phyloP scores from a whole-genome alignment of 129 eudicot species.

The Artemisia argyi region DNA sequence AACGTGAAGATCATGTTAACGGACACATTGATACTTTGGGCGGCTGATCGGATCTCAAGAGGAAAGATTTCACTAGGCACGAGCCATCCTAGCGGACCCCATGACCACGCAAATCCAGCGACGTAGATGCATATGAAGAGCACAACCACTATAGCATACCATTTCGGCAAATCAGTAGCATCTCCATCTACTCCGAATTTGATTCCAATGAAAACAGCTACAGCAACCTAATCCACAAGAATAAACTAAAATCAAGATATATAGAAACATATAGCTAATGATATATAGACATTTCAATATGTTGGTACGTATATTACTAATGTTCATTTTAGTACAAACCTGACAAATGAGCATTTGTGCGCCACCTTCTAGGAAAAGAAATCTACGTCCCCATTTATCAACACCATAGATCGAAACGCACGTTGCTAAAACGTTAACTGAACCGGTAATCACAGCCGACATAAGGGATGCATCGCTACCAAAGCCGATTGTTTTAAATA shows the following conservation, averaged over 20 bases:
- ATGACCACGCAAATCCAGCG: slow-evolving; percentile 92
- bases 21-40: slow-evolving; percentile 82
- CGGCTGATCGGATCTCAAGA: slow-evolving; percentile 83
- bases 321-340: slow-evolving; percentile 38
- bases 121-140: slow-evolving; percentile 81
- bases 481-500: slow-evolving; percentile 85
- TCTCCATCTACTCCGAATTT: slow-evolving; percentile 79
- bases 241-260: not conserved
- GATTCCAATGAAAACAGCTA: slow-evolving; percentile 63
- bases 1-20: slow-evolving; percentile 97
- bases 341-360: slow-evolving; percentile 85
- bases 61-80: slow-evolving; percentile 95
- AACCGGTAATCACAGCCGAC: slow-evolving; percentile 89
- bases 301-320: not conserved
- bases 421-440: slow-evolving; percentile 71
- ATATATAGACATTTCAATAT: not conserved
- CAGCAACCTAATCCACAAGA: slow-evolving; percentile 46
- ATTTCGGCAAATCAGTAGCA: slow-evolving; percentile 55
- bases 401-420: slow-evolving; percentile 74
- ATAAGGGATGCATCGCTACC: slow-evolving; percentile 67
- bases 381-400: slow-evolving; percentile 77
- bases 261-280: not conserved
- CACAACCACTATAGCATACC: slow-evolving; percentile 84
- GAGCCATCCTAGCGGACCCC: slow-evolving; percentile 96
- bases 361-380: slow-evolving; percentile 88